Evolutionary conservation across 495 filamentous ascomycete species (phyloP).

Genomic region (Penicillium odoratum): DNA sequence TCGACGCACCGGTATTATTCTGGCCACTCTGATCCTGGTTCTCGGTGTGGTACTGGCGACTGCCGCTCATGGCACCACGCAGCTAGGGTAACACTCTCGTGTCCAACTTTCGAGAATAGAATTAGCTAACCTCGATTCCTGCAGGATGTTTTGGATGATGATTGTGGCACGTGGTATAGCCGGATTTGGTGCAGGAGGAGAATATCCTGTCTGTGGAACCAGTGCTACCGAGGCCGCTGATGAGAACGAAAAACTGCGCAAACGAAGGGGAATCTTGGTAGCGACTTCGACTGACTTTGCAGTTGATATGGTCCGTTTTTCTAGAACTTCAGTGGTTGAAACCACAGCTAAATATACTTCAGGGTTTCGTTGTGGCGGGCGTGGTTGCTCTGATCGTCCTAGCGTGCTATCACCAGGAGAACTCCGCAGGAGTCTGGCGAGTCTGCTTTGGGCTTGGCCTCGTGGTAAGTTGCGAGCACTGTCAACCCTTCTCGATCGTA

Average conservation of each 20-base stretch:
- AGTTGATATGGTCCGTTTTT: slow-evolving; percentile 15
- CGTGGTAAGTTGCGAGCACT: slow-evolving; percentile 24
- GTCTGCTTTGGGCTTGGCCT: slow-evolving; percentile 37
- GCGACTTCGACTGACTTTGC: slow-evolving; percentile 35
- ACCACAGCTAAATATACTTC: background rate
- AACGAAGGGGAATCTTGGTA: slow-evolving; percentile 32
- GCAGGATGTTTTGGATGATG: slow-evolving; percentile 56
- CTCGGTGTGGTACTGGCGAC: slow-evolving; percentile 32
- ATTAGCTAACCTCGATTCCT: background rate
- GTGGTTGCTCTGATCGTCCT: slow-evolving; percentile 35
- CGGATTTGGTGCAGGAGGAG: slow-evolving; percentile 53
- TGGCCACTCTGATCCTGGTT: slow-evolving; percentile 28
- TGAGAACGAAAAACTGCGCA: slow-evolving; percentile 30
- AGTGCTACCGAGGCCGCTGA: slow-evolving; percentile 50
- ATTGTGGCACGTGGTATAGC: slow-evolving; percentile 51
- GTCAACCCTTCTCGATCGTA: no score
- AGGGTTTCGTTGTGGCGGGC: slow-evolving; percentile 34
- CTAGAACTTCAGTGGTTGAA: background rate
- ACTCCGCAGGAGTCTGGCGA: slow-evolving; percentile 35
- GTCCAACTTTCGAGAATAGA: background rate
- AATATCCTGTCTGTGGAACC: slow-evolving; percentile 48
- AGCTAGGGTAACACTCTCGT: slow-evolving; percentile 23
- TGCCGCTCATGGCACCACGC: slow-evolving; percentile 28
- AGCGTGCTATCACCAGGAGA: slow-evolving; percentile 25
- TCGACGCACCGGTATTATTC: slow-evolving; percentile 29